Evolutionary conservation across 1,284 basidiomycete species (phyloP), one percentile per base, ranked within the genome.

Genomic region (Porodaedalea pini): DNA sequence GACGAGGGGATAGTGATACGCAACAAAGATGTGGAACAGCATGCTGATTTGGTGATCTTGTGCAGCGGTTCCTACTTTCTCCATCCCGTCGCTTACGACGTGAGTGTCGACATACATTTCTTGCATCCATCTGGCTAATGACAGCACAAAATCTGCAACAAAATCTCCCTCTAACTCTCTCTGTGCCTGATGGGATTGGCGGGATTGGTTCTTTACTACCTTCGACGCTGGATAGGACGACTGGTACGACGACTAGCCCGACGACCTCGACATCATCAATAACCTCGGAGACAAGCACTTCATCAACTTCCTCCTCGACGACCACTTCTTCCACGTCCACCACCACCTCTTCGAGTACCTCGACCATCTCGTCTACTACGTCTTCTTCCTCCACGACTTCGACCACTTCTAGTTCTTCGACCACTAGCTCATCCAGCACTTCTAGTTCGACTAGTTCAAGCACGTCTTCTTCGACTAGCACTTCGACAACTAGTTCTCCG

Each of bases 381-480:
- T n/a, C n/a, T n/a, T 32, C 47, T 17, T 37, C 52, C n/a, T 41
- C 36, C 23, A 17, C 11, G 2, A 37, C 54, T 34, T 15, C 44
- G 1, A 49, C 54, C 10, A 54, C 62, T 19, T 44, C 64, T 15
- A 45, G 65, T 13, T 58, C 61, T 3, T 58, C 62, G 10, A 62
- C 61, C 17, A 54, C 52, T n/a, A 17, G 66, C 5, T 55, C 66
- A 0, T 45, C 67, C 7, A 23, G 66, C 2, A 13, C 67, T 0
- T 11, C 59, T 4, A 44, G 59, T 6, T n/a, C n/a, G n/a, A n/a
- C n/a, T n/a, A n/a, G n/a, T n/a, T n/a, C n/a, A n/a, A n/a, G n/a
- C n/a, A n/a, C n/a, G n/a, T n/a, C n/a, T n/a, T 54, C 58, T 27
- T 15, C 56, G 15, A 49, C 43, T 2, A 55, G 56, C 21, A n/a